Evolutionary conservation across 73 alveolate genomes (phyloP).

Genomic region (Strombidium stylifer): DNA sequence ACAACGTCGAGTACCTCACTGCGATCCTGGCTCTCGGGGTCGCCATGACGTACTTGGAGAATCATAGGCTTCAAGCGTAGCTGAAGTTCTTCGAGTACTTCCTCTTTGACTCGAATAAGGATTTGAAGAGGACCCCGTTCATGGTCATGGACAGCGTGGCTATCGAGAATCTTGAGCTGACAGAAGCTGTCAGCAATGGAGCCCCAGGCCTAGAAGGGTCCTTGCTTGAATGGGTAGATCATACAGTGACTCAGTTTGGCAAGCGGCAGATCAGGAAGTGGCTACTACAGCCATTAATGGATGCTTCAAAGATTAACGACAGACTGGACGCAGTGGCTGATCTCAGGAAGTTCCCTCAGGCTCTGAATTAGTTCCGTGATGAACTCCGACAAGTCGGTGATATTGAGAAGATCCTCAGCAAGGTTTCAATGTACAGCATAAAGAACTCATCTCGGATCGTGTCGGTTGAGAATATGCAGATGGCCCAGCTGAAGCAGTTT

Average conservation of each 20-base stretch:
- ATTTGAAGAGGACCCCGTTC: no score
- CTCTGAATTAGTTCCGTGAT: slow-evolving; percentile 43
- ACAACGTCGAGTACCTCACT: not conserved
- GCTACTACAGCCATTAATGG: slow-evolving; percentile 62
- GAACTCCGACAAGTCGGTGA: slow-evolving; percentile 45
- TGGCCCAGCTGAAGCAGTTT: slow-evolving; percentile 52
- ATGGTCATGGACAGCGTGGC: slow-evolving; percentile 74
- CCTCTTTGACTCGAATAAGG: not conserved
- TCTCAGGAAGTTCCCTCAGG: slow-evolving; percentile 22
- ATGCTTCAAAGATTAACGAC: slow-evolving; percentile 46
- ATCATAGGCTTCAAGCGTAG: not conserved
- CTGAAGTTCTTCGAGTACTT: no score
- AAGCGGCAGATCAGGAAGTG: slow-evolving; percentile 60
- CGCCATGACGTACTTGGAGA: not conserved
- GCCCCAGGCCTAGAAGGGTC: slow-evolving; percentile 50
- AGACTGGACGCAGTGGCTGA: slow-evolving; percentile 61
- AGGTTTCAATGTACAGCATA: slow-evolving; percentile 57
- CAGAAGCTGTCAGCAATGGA: slow-evolving; percentile 35
- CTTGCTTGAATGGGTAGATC: slow-evolving; percentile 45
- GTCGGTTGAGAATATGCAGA: slow-evolving; percentile 60
- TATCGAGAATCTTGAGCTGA: slow-evolving; percentile 61
- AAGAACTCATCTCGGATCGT: no score
- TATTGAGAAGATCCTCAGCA: slow-evolving; percentile 49
- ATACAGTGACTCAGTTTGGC: slow-evolving; percentile 66
- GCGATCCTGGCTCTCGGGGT: not conserved